Evolutionary conservation across 2,329 filamentous ascomycete genomes (phyloP).

Genomic region (Verticillium klebahnii): DNA sequence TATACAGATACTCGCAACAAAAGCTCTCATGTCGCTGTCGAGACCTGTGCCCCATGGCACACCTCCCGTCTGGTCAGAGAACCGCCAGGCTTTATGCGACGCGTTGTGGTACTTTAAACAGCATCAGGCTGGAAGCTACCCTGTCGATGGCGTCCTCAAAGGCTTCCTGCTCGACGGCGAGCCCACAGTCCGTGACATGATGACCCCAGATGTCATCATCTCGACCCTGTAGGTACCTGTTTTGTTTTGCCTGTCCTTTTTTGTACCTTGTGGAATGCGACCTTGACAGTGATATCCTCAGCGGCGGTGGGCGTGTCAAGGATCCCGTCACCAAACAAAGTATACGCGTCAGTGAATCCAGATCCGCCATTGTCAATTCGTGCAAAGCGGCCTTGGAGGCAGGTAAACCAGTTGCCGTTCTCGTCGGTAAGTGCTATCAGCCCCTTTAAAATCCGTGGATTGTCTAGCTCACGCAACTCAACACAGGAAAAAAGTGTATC

Average conservation of each 20-base stretch:
- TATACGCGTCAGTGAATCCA: neutral
- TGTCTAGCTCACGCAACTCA: conserved; percentile 15
- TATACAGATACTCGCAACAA: neutral
- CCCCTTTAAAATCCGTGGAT: neutral
- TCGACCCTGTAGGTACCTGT: conserved; percentile 48
- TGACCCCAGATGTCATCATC: conserved; percentile 59
- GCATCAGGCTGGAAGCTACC: conserved; percentile 57
- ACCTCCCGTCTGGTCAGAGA: conserved; percentile 48
- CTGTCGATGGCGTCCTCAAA: conserved; percentile 39
- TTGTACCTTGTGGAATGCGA: too few relatives aligned
- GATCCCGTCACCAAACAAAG: conserved; percentile 30
- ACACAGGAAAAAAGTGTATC: conserved; percentile 45
- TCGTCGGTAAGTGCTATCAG: conserved; percentile 39
- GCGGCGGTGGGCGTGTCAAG: conserved; percentile 50
- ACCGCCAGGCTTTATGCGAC: conserved; percentile 58
- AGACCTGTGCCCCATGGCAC: neutral
- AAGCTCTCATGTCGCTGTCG: neutral
- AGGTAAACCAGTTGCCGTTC: conserved; percentile 47
- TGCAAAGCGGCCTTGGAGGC: conserved; percentile 40
- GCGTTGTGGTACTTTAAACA: conserved; percentile 57
- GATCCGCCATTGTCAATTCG: conserved; percentile 18
- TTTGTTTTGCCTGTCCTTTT: too few relatives aligned
- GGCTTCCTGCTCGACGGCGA: conserved; percentile 57
- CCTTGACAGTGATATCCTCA: conserved; percentile 15
- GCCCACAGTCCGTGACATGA: conserved; percentile 48